Percentiles rank a stretch among this genome's conserved stretches.
Evolutionary conservation across 352 stramenopile genomes (phyloP).

Genomic region (Thraustochytrium striatum): DNA sequence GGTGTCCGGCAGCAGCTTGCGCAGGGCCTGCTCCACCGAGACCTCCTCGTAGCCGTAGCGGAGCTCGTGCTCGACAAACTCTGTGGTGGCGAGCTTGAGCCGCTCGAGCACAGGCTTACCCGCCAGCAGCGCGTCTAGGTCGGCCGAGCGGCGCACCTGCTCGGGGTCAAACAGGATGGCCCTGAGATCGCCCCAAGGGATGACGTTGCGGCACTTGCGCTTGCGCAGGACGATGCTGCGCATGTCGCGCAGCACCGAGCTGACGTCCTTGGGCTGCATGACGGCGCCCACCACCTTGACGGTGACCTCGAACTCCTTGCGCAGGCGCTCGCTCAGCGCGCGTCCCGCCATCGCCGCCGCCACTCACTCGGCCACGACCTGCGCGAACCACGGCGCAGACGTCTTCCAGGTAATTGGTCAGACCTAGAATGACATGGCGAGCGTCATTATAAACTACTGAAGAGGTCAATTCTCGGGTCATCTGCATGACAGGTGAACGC

Average conservation of each 20-base stretch:
- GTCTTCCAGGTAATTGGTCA: no score
- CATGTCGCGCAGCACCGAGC: background rate
- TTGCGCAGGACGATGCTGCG: background rate
- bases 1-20: constrained; percentile 69
- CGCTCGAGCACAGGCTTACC: background rate
- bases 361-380: no score
- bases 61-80: background rate
- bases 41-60: constrained; percentile 23
- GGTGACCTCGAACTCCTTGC: background rate
- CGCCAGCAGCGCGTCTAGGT: background rate
- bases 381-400: no score
- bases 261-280: background rate
- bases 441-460: no score
- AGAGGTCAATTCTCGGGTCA: no score
- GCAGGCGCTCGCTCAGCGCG: no score
- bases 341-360: no score
- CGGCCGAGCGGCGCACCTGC: background rate
- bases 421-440: no score
- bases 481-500: no score
- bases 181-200: background rate
- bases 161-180: background rate
- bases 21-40: constrained; percentile 55
- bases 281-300: background rate
- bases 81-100: background rate
- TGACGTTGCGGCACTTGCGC: background rate